Conservation (phyloP, 225 moss, liverwort and hornwort species). For the Marchantia paleacea region DNA sequence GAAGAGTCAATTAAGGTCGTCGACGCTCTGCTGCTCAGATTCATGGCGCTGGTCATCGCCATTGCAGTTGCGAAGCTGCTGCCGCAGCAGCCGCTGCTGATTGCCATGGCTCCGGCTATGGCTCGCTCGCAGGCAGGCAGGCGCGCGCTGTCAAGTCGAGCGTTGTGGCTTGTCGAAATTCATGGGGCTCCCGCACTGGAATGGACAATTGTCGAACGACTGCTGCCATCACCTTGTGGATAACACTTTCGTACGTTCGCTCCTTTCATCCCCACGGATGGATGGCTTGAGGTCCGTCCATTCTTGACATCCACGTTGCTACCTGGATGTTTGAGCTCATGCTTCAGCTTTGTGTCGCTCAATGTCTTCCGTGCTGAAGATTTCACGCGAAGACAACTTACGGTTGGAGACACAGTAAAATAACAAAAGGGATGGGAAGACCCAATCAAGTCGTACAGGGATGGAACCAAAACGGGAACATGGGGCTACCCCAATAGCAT, state of each 20-base stretch:
- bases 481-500: too few relatives aligned
- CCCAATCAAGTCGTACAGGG: too few relatives aligned
- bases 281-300: too few relatives aligned
- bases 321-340: too few relatives aligned
- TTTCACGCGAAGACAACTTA: too few relatives aligned
- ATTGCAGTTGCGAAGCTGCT: background rate
- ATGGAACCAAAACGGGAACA: too few relatives aligned
- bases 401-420: too few relatives aligned
- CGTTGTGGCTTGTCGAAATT: background rate
- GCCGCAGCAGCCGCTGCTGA: conserved; percentile 6
- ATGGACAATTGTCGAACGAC: conserved; percentile 1
- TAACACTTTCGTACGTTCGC: background rate
- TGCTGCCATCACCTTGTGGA: conserved; percentile 2
- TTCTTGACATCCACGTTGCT: too few relatives aligned
- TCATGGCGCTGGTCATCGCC: conserved; percentile 1
- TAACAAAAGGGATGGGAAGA: too few relatives aligned
- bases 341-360: too few relatives aligned
- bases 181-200: background rate
- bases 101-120: conserved; percentile 4
- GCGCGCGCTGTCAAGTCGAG: background rate
- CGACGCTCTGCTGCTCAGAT: conserved; percentile 1
- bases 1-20: background rate
- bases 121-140: background rate
- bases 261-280: too few relatives aligned
- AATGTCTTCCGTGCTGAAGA: too few relatives aligned